Conservation (phyloP, 2,329 filamentous ascomycete species). For the Coniosporium tulheliwenetii region DNA sequence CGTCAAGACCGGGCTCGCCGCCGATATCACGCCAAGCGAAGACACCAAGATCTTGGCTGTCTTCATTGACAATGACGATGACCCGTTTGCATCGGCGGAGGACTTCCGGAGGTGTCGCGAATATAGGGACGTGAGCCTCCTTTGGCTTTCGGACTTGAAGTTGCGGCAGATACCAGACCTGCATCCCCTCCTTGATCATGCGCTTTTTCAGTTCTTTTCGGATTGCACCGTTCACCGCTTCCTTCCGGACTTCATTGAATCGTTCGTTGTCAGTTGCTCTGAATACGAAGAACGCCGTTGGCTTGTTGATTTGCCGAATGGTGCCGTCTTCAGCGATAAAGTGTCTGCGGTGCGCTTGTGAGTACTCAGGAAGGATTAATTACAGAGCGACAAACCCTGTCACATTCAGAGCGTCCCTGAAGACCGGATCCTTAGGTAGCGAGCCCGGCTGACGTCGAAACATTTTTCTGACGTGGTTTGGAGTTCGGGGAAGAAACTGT, state of each 20-base stretch:
- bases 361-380: neutral
- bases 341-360: constrained; percentile 39
- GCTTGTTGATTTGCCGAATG: constrained; percentile 52
- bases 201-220: constrained; percentile 45
- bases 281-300: constrained; percentile 58
- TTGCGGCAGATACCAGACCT: constrained; percentile 46
- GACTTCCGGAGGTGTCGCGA: constrained; percentile 37
- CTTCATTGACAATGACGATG: constrained; percentile 60
- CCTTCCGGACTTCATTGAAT: constrained; percentile 57
- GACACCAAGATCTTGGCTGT: constrained; percentile 55
- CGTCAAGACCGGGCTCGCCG: constrained; percentile 47
- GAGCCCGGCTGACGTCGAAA: constrained; percentile 55
- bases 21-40: constrained; percentile 54
- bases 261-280: constrained; percentile 58
- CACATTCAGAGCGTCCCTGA: constrained; percentile 46
- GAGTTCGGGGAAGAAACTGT: too few species aligned
- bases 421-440: constrained; percentile 56
- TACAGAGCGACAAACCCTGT: constrained; percentile 46
- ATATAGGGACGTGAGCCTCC: constrained; percentile 53
- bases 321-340: constrained; percentile 64
- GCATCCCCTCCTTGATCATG: constrained; percentile 44
- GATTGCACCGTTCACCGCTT: constrained; percentile 45
- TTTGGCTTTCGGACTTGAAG: constrained; percentile 20
- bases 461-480: constrained; percentile 34
- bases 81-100: constrained; percentile 44